These are phyloP conservation scores for Syncephalastrum contaminatum DNA, from an alignment of 371 early-diverging fungal species.

Conservation along the genomic window DNA sequence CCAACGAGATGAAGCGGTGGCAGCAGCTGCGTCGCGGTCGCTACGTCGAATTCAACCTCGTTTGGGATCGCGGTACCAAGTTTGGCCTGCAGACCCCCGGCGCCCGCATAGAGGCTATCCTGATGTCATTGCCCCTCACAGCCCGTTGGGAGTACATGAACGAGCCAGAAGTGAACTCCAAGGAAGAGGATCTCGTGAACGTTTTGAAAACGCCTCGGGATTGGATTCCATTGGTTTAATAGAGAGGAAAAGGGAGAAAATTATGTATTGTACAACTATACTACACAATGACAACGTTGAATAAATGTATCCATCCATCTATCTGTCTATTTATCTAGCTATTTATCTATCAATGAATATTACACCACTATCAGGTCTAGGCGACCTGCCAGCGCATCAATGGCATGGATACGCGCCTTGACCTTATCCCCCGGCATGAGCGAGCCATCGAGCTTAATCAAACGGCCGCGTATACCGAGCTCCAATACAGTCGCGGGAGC, in stretches of 20 bases:
- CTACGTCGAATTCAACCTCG: conserved; percentile 89
- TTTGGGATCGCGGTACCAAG: conserved; percentile 89
- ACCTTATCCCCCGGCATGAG: conserved; percentile 33
- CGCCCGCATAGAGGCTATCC: conserved; percentile 83
- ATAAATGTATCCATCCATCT: no score
- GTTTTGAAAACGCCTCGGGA: conserved; percentile 79
- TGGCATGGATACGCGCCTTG: conserved; percentile 23
- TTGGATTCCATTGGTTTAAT: conserved; percentile 63
- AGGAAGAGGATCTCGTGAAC: conserved; percentile 74
- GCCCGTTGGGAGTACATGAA: conserved; percentile 91
- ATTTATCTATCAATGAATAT: neutral
- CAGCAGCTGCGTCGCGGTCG: conserved; percentile 86
- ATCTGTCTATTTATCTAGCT: no score
- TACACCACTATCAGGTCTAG: conserved; percentile 26
- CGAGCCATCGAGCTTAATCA: conserved; percentile 20
- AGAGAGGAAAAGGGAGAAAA: no score
- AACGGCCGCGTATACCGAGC: conserved; percentile 33
- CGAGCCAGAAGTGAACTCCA: conserved; percentile 62
- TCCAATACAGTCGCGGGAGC: conserved; percentile 36
- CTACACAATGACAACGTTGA: no score
- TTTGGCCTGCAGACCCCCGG: conserved; percentile 88
- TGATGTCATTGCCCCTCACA: conserved; percentile 84
- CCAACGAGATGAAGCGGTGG: conserved; percentile 72
- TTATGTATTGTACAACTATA: neutral
- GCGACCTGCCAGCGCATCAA: conserved; percentile 20